Percentiles rank a stretch among this genome's conserved stretches.
Conservation (phyloP, 208 protist species). For the Lotmaria passim region DNA sequence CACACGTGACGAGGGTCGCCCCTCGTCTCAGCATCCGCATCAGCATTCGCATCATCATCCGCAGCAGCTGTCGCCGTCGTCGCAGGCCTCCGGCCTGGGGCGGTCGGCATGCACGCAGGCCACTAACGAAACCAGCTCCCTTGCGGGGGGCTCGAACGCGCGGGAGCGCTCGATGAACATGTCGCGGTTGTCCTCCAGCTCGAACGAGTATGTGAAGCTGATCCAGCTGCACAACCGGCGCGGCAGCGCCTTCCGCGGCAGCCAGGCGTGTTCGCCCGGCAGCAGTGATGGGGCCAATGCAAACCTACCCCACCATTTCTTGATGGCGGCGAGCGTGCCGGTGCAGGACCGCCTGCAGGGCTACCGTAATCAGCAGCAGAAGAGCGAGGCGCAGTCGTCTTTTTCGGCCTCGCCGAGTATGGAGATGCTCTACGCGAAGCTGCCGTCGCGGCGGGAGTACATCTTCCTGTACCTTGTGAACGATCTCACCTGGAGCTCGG, state of each 20-base stretch:
- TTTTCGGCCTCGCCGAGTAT: not conserved
- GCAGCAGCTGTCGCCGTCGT: conserved; percentile 4
- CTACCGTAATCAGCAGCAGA: conserved; percentile 2
- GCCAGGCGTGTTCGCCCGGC: too few relatives aligned
- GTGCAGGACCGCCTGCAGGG: conserved; percentile 16
- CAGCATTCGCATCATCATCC: too few relatives aligned
- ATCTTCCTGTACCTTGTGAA: conserved; percentile 57
- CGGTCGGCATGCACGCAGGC: not conserved
- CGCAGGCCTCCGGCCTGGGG: not conserved
- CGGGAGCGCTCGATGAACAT: conserved; percentile 16
- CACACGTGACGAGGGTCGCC: too few relatives aligned
- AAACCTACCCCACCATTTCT: conserved; percentile 4
- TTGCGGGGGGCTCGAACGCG: not conserved
- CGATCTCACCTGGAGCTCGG: conserved; percentile 51
- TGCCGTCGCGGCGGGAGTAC: conserved; percentile 64
- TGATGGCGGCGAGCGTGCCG: conserved; percentile 1
- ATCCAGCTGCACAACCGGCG: conserved; percentile 29
- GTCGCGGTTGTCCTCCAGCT: not conserved
- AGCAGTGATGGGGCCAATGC: not conserved
- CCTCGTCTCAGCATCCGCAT: too few relatives aligned
- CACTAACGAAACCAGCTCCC: not conserved
- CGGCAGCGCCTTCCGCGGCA: conserved; percentile 27
- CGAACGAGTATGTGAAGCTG: conserved; percentile 20
- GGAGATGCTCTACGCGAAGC: conserved; percentile 10
- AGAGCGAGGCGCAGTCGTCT: not conserved